Evolutionary conservation across 495 filamentous ascomycete species (phyloP), one percentile per base, ranked within the genome.

Genomic region (Penicillium riverlandense): DNA sequence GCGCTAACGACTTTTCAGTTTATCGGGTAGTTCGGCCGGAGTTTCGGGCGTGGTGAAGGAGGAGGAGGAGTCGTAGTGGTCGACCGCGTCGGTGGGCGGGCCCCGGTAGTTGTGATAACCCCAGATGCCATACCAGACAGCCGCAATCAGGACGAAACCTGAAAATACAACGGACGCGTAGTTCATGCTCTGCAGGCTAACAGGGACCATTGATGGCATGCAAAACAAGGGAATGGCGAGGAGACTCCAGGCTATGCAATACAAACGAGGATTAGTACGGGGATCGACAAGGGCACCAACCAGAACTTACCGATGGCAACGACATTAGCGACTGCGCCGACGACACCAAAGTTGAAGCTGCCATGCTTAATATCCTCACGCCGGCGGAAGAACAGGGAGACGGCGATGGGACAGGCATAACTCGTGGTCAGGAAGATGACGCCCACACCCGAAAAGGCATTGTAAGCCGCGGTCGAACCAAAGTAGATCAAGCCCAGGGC

Each of bases 41-140:
- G 48, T 27, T n/a, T 56, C 49, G 35, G 45, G 41, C 32, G 38
- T 29, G 22, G 22, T 22, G 22, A 22, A 3, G 11, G 47, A 45
- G 15, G 52, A 8, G 7, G 45, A 49, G 30, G 41, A 29, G 29
- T 29, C 40, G 35, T 58, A 44, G 29, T 16, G 44, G 15, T 50
- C 57, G 29, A 61, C 43, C 2, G 55, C 52, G 30, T 61, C 58
- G 29, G 55, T 57, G 29, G 57, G 57, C 3, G 59, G 59, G 11
- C 59, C 59, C 3, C 49, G 49, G 47, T 62, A 60, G 45, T 60
- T 60, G 28, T 55, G 30, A 41, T 63, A 75, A 27, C 83, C 80
- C 69, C 79, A 76, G 27, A 76, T 64, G 29, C 74, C 67, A 63
- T 86, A 85, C 79, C 80, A 84, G 8, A 72, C 58, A 13, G 68